Base-by-base conservation (phyloP, 129 eudicot species). In the Flaveria sonorensis region DNA sequence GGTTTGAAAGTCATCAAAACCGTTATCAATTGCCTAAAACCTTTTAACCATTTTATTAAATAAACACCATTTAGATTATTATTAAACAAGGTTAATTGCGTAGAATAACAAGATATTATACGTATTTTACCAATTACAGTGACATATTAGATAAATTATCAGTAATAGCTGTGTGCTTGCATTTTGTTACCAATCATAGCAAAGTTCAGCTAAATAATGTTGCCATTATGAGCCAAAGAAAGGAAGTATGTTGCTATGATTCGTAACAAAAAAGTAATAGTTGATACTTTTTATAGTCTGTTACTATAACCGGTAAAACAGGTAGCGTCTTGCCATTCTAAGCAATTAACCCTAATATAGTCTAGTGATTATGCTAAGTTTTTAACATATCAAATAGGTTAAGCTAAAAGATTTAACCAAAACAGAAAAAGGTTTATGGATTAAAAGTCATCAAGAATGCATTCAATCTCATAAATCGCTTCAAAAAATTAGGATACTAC, bases 161-260 rank as follows among this genome's bases (percentile, higher is more conserved):
- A 30, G 5, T 30, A 30, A 30, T 30, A 4, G 5, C 5, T 10
- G 12, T 20, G 28, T 9, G 9, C 63, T 20, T 57, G 30, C 63
- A 57, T 57, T 20, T 57, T 20, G 28, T 48, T 57, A 57, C 30
- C 63, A 10, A 57, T 57, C 63, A 57, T 57, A 57, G 63, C 30
- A 57, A 57, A 21, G 40, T 20, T 57, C 2, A 21, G 15, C 63
- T 18, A 53, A 53, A 53, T 6, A n/a, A 53, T 1, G 24, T 18
- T 16, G 24, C 3, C 18, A 53, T 53, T 53, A 18, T 53, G 2
- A 2, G 24, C 60, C 21, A 2, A 53, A 53, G 19, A 53, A 10
- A 1, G 24, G 24, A 53, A 53, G 23, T n/a, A 18, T 53, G 60
- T 18, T 53, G 60, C 60, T 53, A 53, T 53, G 23, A 53, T 53